phyloP scores from a whole-genome alignment of 2,329 filamentous ascomycete species.

The Monosporascus sp. region DNA sequence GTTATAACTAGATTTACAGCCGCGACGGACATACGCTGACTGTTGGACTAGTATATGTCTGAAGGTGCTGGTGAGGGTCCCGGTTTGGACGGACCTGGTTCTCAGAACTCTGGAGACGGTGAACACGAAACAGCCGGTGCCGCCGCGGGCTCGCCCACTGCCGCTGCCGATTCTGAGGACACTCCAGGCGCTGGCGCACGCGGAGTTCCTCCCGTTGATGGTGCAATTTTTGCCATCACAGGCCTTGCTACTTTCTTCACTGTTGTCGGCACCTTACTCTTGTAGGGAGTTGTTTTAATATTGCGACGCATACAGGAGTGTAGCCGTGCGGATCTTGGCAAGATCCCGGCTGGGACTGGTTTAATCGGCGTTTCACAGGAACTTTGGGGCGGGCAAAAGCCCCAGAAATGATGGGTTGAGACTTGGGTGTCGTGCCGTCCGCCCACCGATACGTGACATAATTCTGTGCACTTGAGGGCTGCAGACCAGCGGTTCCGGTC shows the following conservation, averaged over 20 bases:
- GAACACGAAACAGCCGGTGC: constrained; percentile 30
- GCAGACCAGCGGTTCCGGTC: background rate
- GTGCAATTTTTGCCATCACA: constrained; percentile 23
- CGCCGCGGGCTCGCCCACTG: constrained; percentile 25
- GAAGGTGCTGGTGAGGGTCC: constrained; percentile 44
- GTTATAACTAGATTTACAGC: background rate
- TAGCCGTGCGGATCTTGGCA: background rate
- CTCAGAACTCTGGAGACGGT: constrained; percentile 40
- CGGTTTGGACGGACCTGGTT: constrained; percentile 44
- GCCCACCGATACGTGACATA: background rate
- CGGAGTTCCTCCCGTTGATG: constrained; percentile 19
- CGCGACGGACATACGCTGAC: background rate
- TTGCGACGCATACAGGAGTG: background rate
- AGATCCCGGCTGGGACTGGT: background rate
- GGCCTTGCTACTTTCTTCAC: constrained; percentile 23
- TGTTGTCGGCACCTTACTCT: constrained; percentile 26
- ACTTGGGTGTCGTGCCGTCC: background rate
- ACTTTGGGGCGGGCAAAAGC: background rate
- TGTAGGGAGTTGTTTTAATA: constrained; percentile 15
- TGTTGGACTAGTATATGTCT: constrained; percentile 35
- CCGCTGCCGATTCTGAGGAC: constrained; percentile 17
- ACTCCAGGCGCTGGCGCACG: constrained; percentile 20
- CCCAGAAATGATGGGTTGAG: background rate
- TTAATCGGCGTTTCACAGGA: background rate
- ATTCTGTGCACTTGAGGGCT: background rate